These are phyloP conservation scores for Brassica balearica DNA, from an alignment of 441 rosid genomes.

Conservation along the genomic window DNA sequence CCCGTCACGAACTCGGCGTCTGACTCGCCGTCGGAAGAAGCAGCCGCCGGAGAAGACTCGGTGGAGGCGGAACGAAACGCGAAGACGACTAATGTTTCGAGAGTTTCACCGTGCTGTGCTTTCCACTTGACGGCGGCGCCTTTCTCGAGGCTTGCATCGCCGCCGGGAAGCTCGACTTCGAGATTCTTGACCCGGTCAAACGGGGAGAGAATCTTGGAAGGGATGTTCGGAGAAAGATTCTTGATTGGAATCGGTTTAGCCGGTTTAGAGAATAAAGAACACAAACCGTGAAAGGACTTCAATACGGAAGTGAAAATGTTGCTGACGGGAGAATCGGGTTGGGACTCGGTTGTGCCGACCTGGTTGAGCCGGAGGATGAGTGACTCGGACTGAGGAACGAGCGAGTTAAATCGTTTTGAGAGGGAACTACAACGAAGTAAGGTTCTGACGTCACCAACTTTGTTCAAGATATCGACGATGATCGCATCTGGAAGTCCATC, in stretches of 20 bases:
- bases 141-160: constrained; percentile 27
- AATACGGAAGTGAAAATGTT: constrained; percentile 24
- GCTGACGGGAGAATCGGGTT: constrained; percentile 1
- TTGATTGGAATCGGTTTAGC: constrained; percentile 3
- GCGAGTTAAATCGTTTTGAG: constrained; percentile 44
- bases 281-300: constrained; percentile 15
- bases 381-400: constrained; percentile 40
- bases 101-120: constrained; percentile 37
- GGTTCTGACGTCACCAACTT: constrained; percentile 44
- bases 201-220: constrained; percentile 36
- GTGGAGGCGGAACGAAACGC: constrained; percentile 39
- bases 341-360: background rate
- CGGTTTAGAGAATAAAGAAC: constrained; percentile 39
- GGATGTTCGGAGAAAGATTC: constrained; percentile 19
- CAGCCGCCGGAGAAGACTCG: background rate
- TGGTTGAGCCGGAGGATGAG: constrained; percentile 36
- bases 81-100: constrained; percentile 28
- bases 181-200: constrained; percentile 25
- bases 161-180: constrained; percentile 24
- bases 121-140: constrained; percentile 40
- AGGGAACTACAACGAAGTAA: constrained; percentile 36
- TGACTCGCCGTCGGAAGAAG: constrained; percentile 15
- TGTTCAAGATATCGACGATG: constrained; percentile 42
- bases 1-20: constrained; percentile 39
- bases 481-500: constrained; percentile 42